phyloP scores from a whole-genome alignment of 2,329 filamentous ascomycete genomes.

The Fusarium concolor region DNA sequence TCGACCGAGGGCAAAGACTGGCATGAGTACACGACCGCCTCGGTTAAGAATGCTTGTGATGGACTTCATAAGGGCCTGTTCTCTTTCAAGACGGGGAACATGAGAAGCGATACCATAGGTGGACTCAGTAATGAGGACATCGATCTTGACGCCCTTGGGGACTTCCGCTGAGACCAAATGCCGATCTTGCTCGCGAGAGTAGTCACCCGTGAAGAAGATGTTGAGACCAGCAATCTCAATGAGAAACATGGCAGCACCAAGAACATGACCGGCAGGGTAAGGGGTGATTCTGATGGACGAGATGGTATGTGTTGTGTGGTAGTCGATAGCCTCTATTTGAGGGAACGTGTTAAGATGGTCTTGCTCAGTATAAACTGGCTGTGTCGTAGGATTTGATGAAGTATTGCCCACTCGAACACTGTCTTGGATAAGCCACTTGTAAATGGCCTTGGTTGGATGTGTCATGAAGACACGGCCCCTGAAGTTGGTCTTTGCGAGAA shows the following conservation, averaged over 20 bases:
- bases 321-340: slow-evolving; percentile 96
- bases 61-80: slow-evolving; percentile 94
- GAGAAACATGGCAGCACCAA: slow-evolving; percentile 97
- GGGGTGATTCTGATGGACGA: slow-evolving; percentile 97
- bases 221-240: slow-evolving; percentile 97
- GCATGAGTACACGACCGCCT: slow-evolving; percentile 91
- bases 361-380: slow-evolving; percentile 92
- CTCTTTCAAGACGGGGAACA: slow-evolving; percentile 88
- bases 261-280: slow-evolving; percentile 96
- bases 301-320: slow-evolving; percentile 97
- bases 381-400: slow-evolving; percentile 70
- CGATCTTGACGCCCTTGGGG: slow-evolving; percentile 88
- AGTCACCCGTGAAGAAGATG: slow-evolving; percentile 97
- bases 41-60: slow-evolving; percentile 92
- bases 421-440: slow-evolving; percentile 99
- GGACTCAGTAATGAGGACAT: slow-evolving; percentile 96
- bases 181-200: slow-evolving; percentile 93
- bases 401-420: slow-evolving; percentile 88
- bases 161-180: slow-evolving; percentile 95
- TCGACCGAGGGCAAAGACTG: slow-evolving; percentile 92
- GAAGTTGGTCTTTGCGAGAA: slow-evolving; percentile 98
- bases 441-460: slow-evolving; percentile 98
- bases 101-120: slow-evolving; percentile 97
- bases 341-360: slow-evolving; percentile 95
- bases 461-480: slow-evolving; percentile 98